These are phyloP conservation scores for Phytophthora aleatoria DNA, from an alignment of 352 stramenopile species.

Conservation along the genomic window DNA sequence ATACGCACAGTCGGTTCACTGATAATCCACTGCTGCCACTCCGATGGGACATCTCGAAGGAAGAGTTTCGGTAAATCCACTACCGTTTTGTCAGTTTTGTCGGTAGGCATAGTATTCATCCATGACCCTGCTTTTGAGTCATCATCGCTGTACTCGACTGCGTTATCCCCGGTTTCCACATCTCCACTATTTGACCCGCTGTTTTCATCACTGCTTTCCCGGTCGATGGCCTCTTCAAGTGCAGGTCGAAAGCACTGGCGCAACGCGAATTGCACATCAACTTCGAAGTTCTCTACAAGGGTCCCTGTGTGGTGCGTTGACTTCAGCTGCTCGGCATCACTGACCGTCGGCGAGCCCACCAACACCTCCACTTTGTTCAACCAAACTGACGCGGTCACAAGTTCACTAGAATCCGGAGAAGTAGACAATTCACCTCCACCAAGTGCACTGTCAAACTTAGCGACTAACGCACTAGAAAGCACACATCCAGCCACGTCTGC, in stretches of 20 bases:
- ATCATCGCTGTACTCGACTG: slow-evolving; percentile 15
- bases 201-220: slow-evolving; percentile 29
- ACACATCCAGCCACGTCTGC: slow-evolving; percentile 58
- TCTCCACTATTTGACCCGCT: slow-evolving; percentile 21
- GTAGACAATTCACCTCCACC: slow-evolving; percentile 7
- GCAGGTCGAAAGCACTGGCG: slow-evolving; percentile 35
- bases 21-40: slow-evolving; percentile 60
- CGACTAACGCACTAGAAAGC: slow-evolving; percentile 43
- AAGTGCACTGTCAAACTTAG: slow-evolving; percentile 33
- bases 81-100: slow-evolving; percentile 13
- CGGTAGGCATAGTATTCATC: slow-evolving; percentile 6
- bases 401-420: slow-evolving; percentile 18
- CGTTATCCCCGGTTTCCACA: slow-evolving; percentile 6
- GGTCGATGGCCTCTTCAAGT: slow-evolving; percentile 18
- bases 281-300: slow-evolving; percentile 57
- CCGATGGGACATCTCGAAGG: slow-evolving; percentile 30
- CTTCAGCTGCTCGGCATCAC: slow-evolving; percentile 22
- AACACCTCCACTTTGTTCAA: slow-evolving; percentile 46
- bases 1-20: slow-evolving; percentile 47
- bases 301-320: slow-evolving; percentile 39
- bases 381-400: slow-evolving; percentile 34
- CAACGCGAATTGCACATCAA: slow-evolving; percentile 33
- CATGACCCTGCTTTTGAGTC: slow-evolving; percentile 16
- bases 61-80: slow-evolving; percentile 34
- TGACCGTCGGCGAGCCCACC: slow-evolving; percentile 31